Evolutionary conservation across 2,329 filamentous ascomycete species (phyloP), one percentile per base, ranked within the genome.

Genomic region (Tympanopsis confertula): DNA sequence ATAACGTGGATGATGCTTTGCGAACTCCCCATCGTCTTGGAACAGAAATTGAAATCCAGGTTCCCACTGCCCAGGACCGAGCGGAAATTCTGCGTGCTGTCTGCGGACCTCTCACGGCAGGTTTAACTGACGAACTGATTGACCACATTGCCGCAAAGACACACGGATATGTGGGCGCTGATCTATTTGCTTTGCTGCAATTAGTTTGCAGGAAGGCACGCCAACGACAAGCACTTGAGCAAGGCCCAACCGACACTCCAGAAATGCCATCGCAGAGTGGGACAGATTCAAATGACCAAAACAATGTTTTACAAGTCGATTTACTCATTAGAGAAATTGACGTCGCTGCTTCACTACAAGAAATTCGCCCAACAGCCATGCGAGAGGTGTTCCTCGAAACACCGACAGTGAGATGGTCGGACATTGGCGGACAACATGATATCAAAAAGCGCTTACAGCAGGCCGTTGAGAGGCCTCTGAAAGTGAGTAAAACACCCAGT

Each of bases 331-430:
- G 41, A 32, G 41, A 53, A 18, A 49, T 58, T n/a, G 67, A 74
- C 44, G 65, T 72, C 38, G 59, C 67, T 35, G 44, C 50, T 4
- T 74, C 77, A 0, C 56, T 80, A 20, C 63, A 67, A 38, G 59
- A 69, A 41, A 67, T 78, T n/a, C 65, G 68, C 13, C 78, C 78
- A 1, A 78, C 73, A 2, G 76, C 77, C 1, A 74, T 82, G 55
- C 69, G 74, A 43, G 77, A 80, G 46, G 69, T 80, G 20, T 74
- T 81, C 52, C 56, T 82, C 18, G 76, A 82, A 48, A 74, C 73
- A 5, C 78, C 78, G 0, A 76, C 76, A 44, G 69, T 79, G 12
- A 62, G 59, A 46, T 82, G 76, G 76, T 60, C 62, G 4, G 75
- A 82, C 49, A 80, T 82, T 43, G 78, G 76, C 36, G 78, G 78